Conservation (phyloP, 202 grass and related monocot species). For the Sporobolus alterniflorus region DNA sequence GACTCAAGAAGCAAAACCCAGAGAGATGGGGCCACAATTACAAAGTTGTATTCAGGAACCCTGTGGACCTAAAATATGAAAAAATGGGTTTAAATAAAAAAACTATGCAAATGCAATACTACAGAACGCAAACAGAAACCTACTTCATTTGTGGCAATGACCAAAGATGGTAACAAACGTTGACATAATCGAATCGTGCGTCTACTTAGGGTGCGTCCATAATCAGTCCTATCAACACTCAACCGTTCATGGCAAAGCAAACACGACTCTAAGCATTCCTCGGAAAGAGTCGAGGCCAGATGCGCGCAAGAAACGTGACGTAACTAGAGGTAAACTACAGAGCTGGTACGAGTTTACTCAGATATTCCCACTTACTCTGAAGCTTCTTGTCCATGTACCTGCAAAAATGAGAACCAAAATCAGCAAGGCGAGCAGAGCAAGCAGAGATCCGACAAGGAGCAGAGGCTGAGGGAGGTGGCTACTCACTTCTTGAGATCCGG, state of each 20-base stretch:
- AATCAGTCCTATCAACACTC: background rate
- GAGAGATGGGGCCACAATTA: background rate
- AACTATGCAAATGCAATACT: background rate
- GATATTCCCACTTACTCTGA: constrained; percentile 65
- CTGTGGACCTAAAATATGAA: background rate
- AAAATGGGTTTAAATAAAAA: background rate
- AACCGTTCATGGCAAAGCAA: background rate
- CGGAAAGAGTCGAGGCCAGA: background rate
- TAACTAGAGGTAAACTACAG: background rate
- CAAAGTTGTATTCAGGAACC: background rate
- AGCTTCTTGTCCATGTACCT: constrained; percentile 99
- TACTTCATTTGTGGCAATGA: background rate
- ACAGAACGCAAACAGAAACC: background rate
- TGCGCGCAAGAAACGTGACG: background rate
- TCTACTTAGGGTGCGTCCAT: background rate
- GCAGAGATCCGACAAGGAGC: background rate
- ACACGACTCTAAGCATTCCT: background rate
- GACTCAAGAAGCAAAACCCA: background rate
- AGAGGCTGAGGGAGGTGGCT: background rate
- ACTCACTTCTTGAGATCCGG: constrained; percentile 98
- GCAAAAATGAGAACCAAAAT: background rate
- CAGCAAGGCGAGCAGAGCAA: background rate
- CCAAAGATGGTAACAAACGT: background rate
- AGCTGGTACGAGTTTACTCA: background rate
- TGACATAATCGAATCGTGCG: background rate